phyloP scores from a whole-genome alignment of 192 early-diverging fungal genomes.

The Dissophora ornata region DNA sequence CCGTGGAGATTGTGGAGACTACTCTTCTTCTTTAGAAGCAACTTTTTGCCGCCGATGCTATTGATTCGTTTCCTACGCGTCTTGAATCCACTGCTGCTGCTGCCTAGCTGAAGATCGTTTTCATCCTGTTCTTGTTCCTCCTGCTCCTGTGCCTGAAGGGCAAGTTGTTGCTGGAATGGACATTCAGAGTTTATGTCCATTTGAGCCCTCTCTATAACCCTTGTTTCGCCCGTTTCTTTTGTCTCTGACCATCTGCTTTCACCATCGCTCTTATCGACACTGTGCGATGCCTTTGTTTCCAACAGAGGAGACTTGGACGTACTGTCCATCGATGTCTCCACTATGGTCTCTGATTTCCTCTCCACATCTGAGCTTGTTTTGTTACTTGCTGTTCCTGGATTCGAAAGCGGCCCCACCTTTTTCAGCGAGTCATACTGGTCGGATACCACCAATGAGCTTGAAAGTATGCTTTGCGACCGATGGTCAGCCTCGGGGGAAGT shows the following conservation, averaged over 20 bases:
- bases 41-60: slow-evolving; percentile 40
- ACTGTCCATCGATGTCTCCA: too few relatives aligned
- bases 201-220: neutral
- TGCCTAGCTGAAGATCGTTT: neutral
- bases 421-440: neutral
- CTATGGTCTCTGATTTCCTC: neutral
- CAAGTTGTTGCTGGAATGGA: slow-evolving; percentile 33
- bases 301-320: too few relatives aligned
- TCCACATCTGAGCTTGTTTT: neutral
- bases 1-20: slow-evolving; percentile 22
- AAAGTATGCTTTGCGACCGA: neutral
- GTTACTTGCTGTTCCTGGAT: neutral
- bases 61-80: slow-evolving; percentile 26
- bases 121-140: slow-evolving; percentile 6
- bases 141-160: too few relatives aligned
- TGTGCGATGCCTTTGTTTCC: too few relatives aligned
- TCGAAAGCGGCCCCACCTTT: neutral
- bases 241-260: too few relatives aligned
- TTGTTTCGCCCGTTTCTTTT: neutral
- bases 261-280: too few relatives aligned
- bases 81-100: slow-evolving; percentile 9
- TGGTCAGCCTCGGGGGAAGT: too few relatives aligned
- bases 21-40: slow-evolving; percentile 28
- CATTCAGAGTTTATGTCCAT: neutral
- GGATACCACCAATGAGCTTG: neutral